Evolutionary conservation across 139 green algal species (phyloP), one percentile per base, ranked within the genome.

Genomic region (Bryopsis sp.): DNA sequence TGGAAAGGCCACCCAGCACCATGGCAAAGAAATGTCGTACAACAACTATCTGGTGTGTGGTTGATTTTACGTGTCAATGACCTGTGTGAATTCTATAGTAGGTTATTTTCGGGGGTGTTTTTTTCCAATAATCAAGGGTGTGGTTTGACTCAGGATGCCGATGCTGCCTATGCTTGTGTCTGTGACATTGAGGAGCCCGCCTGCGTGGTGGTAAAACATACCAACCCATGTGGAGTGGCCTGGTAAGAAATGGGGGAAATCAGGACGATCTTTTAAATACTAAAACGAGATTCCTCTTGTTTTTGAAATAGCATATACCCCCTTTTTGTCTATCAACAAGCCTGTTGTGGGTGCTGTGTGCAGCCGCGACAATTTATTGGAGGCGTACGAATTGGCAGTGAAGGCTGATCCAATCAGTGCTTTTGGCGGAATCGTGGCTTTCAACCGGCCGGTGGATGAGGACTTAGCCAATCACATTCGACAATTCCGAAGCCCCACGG

Each of bases 171-270:
- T 47, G 63, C 47, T 33, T 75, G 80, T 57, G 84, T 82, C 3
- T 89, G 82, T 71, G 90, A 96, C 78, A 88, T 90, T 72, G 58
- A 71, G 35, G 82, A 87, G 60, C 85, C 90, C 7, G 88, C 82
- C 7, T 99, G 94, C 75, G 94, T 99, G 7, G 90, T 99, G 31
- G 94, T 99, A n/a, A 99, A 99, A 89, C 94, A 99, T 89, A 99
- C 94, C 77, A 99, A 99, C 84, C 94, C 94, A 35, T 99, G 94
- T 76, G 94, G 94, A 71, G 85, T 95, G 38, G 92, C 92, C 47
- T 47, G 31, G 59, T 67, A 7, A 48, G 31, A 19, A 11, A 11
- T 54, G 43, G 43, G n/a, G n/a, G n/a, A n/a, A n/a, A n/a, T n/a
- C n/a, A n/a, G n/a, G n/a, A n/a, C n/a, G n/a, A n/a, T n/a, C n/a